Conservation (phyloP, 163 green algal species). For the Scenedesmus sp. region DNA sequence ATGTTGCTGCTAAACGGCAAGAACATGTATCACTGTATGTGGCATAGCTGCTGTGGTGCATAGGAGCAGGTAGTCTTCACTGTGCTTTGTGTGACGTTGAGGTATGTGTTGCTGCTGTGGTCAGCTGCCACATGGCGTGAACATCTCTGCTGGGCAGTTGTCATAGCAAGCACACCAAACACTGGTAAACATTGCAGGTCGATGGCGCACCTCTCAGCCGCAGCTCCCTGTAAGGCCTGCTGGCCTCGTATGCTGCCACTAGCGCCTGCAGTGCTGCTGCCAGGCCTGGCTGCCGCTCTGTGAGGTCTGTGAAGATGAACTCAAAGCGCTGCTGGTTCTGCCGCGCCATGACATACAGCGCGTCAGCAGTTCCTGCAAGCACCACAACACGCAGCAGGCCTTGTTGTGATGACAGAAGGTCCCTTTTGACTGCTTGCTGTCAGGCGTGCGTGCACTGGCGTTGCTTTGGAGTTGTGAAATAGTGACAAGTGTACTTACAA, state of each 20-base stretch:
- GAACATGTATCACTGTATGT: background rate
- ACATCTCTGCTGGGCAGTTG: background rate
- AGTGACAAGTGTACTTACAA: background rate
- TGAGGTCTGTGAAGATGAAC: conserved; percentile 84
- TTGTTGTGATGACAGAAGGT: background rate
- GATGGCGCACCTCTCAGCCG: conserved; percentile 68
- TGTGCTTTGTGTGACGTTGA: too few species aligned
- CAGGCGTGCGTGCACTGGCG: background rate
- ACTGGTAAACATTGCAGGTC: background rate
- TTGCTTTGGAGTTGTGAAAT: background rate
- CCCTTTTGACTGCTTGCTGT: background rate
- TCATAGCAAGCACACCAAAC: background rate
- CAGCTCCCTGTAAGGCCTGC: conserved; percentile 77
- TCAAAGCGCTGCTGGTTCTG: conserved; percentile 78
- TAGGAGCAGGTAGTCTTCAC: background rate
- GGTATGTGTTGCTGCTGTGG: background rate
- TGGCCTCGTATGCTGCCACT: conserved; percentile 72
- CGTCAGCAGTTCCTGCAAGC: conserved; percentile 64
- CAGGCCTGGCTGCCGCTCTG: background rate
- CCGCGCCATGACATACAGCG: conserved; percentile 74
- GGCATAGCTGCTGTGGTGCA: background rate
- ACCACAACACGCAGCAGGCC: too few species aligned
- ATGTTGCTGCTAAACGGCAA: too few species aligned
- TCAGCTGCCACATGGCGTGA: background rate
- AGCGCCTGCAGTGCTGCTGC: conserved; percentile 4